phyloP scores from a whole-genome alignment of 1,284 basidiomycete genomes.

The Thecaphora thlaspeos region DNA sequence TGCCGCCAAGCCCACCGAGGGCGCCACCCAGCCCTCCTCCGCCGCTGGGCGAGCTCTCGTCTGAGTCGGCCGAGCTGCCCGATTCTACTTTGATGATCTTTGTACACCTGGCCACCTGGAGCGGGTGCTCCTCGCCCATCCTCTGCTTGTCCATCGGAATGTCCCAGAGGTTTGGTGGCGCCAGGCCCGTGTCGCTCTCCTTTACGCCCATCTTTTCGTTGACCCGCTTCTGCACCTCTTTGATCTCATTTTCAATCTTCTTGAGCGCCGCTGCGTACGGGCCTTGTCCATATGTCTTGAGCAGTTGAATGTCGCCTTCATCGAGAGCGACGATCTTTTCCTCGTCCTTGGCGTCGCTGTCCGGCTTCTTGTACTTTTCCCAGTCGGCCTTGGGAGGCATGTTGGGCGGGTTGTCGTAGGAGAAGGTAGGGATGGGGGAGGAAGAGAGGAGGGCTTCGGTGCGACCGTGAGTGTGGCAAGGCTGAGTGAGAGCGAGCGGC shows the following conservation, averaged over 20 bases:
- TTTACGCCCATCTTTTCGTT: conserved; percentile 97
- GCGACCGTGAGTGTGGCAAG: no score
- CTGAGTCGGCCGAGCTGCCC: conserved; percentile 22
- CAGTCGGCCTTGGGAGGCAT: conserved; percentile 57
- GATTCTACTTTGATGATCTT: conserved; percentile 81
- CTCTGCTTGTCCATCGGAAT: conserved; percentile 65
- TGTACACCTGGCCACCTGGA: conserved; percentile 96
- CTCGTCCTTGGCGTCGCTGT: conserved; percentile 49
- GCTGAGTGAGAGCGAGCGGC: no score
- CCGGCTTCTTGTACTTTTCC: conserved; percentile 57
- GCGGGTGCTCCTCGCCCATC: conserved; percentile 86
- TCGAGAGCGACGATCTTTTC: conserved; percentile 71
- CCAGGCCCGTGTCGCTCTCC: conserved; percentile 96
- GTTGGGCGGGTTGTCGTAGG: conserved; percentile 2
- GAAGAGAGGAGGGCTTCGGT: no score
- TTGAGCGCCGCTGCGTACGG: conserved; percentile 89
- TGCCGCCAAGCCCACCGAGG: conserved; percentile 35
- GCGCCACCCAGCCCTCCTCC: conserved; percentile 17
- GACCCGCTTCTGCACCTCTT: conserved; percentile 93
- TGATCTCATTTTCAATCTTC: conserved; percentile 87
- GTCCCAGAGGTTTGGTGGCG: conserved; percentile 96
- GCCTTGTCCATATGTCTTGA: conserved; percentile 99
- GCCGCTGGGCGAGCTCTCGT: conserved; percentile 15
- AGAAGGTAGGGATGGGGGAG: background rate
- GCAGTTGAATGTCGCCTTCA: conserved; percentile 97